These are phyloP conservation scores for Sarocladium strictum DNA, from an alignment of 2,329 filamentous ascomycete genomes.

Conservation along the genomic window DNA sequence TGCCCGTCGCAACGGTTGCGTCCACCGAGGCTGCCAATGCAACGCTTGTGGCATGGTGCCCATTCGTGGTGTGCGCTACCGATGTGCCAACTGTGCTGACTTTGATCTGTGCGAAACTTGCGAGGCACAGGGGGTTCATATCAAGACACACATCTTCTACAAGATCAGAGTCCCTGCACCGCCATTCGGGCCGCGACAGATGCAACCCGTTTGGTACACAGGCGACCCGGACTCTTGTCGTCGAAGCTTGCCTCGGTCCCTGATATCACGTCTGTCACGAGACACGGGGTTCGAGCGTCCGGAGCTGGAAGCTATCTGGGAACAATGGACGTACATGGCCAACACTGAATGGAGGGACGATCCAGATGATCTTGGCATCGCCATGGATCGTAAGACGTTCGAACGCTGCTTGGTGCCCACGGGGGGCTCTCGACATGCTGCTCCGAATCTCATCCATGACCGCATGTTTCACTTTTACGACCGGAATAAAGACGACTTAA, in stretches of 20 bases:
- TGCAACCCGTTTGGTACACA: constrained; percentile 80
- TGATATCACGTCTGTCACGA: constrained; percentile 63
- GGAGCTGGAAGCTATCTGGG: constrained; percentile 89
- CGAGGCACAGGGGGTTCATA: constrained; percentile 71
- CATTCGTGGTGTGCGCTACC: constrained; percentile 87
- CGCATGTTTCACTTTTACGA: constrained; percentile 97
- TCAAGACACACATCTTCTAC: constrained; percentile 92
- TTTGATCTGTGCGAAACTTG: constrained; percentile 94
- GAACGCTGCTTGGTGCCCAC: constrained; percentile 83
- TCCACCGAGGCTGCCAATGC: constrained; percentile 88
- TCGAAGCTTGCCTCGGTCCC: constrained; percentile 56
- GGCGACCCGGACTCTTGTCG: constrained; percentile 72
- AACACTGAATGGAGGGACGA: constrained; percentile 79
- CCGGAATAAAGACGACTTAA: constrained; percentile 79
- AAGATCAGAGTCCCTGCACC: constrained; percentile 89
- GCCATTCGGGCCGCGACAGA: constrained; percentile 73
- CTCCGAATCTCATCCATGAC: constrained; percentile 88
- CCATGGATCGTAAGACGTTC: constrained; percentile 90
- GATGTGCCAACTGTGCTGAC: constrained; percentile 92
- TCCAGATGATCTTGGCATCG: constrained; percentile 68
- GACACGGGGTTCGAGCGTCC: constrained; percentile 78
- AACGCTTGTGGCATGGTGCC: constrained; percentile 84
- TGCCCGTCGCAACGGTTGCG: constrained; percentile 78
- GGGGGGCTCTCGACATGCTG: constrained; percentile 69
- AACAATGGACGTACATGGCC: constrained; percentile 93